phyloP scores from a whole-genome alignment of 805 yeast genomes.

The Myxozyma melibiosi region DNA sequence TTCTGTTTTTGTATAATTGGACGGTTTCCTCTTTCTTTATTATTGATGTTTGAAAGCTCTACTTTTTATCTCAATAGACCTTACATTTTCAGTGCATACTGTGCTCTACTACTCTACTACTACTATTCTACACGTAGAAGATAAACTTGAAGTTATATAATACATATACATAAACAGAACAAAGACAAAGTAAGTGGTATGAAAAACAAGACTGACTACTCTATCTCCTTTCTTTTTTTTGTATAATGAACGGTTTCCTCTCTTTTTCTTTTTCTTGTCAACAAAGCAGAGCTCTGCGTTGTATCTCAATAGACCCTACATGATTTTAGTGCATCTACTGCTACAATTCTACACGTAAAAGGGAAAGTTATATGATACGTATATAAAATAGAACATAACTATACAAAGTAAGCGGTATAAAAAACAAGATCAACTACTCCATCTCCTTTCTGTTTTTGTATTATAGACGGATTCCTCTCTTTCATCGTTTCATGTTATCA shows the following conservation, averaged over 20 bases:
- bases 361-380: too few relatives aligned
- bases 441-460: too few relatives aligned
- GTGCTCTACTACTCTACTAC: too few relatives aligned
- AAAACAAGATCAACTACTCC: too few relatives aligned
- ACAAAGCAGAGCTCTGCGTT: neutral
- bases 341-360: too few relatives aligned
- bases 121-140: too few relatives aligned
- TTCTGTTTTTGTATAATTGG: neutral
- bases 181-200: neutral
- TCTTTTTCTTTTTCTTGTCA: neutral
- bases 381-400: neutral
- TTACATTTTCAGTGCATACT: too few relatives aligned
- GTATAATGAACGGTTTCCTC: neutral
- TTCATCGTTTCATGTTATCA: too few relatives aligned
- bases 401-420: neutral
- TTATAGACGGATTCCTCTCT: too few relatives aligned
- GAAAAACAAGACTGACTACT: too few relatives aligned
- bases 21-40: neutral
- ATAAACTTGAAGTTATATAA: too few relatives aligned
- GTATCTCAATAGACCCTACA: neutral
- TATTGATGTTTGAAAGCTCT: neutral
- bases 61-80: neutral
- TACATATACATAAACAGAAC: neutral
- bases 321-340: too few relatives aligned
- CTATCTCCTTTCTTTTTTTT: neutral